phyloP scores from a whole-genome alignment of 2,329 filamentous ascomycete species.

The Botrytis porri region DNA sequence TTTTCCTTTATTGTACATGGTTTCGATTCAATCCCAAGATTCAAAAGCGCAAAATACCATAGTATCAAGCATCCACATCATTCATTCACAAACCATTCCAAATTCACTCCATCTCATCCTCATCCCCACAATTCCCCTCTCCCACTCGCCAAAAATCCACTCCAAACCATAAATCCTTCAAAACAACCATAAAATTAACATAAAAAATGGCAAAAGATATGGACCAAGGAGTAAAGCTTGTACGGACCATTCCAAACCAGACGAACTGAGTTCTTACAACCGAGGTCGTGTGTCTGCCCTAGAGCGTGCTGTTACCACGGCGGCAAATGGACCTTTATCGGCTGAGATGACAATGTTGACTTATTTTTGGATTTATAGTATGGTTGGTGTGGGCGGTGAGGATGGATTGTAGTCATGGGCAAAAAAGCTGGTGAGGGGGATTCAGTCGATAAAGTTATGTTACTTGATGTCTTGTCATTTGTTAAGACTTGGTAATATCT shows the following conservation, averaged over 20 bases:
- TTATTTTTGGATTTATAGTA: background rate
- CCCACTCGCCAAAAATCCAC: background rate
- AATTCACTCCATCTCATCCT: background rate
- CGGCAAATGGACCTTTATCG: conserved; percentile 7
- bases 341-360: background rate
- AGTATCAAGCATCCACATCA: background rate
- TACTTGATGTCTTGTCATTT: too few species aligned
- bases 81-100: background rate
- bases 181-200: background rate
- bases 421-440: too few species aligned
- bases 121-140: background rate
- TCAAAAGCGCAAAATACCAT: too few species aligned
- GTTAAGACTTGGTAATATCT: too few species aligned
- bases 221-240: background rate
- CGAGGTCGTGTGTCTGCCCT: conserved; percentile 3
- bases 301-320: conserved; percentile 11
- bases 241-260: background rate
- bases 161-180: background rate
- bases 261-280: conserved; percentile 2
- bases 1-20: too few species aligned
- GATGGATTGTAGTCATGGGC: background rate
- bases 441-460: too few species aligned
- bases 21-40: too few species aligned
- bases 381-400: background rate
- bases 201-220: conserved; percentile 1